Evolutionary conservation across 768 basidiomycete genomes (phyloP).

Genomic region (Heimioporus sp.): DNA sequence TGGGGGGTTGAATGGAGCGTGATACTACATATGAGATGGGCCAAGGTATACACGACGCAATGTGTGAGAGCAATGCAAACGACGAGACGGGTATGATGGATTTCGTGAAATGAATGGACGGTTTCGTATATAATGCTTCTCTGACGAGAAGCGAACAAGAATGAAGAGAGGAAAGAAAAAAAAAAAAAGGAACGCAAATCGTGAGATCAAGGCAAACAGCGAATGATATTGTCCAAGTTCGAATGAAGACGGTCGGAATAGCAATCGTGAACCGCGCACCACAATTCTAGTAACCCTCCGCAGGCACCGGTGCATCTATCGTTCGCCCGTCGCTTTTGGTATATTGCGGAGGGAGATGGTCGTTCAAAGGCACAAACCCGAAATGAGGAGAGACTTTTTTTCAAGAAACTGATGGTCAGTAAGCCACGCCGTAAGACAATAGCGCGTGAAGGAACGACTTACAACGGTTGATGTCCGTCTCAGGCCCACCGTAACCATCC

Average conservation of each 20-base stretch:
- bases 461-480: conserved; percentile 83
- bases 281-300: conserved; percentile 30
- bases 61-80: conserved; percentile 37
- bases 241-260: conserved; percentile 31
- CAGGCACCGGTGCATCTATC: conserved; percentile 33
- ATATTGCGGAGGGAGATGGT: conserved; percentile 66
- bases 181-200: conserved; percentile 33
- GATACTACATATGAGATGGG: conserved; percentile 37
- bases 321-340: conserved; percentile 53
- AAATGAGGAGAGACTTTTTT: conserved; percentile 75
- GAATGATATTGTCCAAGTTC: conserved; percentile 32
- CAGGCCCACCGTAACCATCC: conserved; percentile 58
- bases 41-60: conserved; percentile 37
- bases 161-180: conserved; percentile 7
- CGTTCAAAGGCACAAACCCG: conserved; percentile 80
- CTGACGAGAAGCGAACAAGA: conserved; percentile 28
- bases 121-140: conserved; percentile 33
- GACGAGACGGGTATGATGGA: conserved; percentile 33
- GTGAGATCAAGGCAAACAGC: conserved; percentile 29
- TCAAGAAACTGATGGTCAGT: conserved; percentile 45
- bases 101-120: conserved; percentile 35
- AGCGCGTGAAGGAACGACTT: conserved; percentile 41
- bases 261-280: conserved; percentile 26
- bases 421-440: conserved; percentile 39
- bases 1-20: conserved; percentile 29